Conservation (phyloP, 2,329 filamentous ascomycete species). For the Calcarisporium arbuscula region DNA sequence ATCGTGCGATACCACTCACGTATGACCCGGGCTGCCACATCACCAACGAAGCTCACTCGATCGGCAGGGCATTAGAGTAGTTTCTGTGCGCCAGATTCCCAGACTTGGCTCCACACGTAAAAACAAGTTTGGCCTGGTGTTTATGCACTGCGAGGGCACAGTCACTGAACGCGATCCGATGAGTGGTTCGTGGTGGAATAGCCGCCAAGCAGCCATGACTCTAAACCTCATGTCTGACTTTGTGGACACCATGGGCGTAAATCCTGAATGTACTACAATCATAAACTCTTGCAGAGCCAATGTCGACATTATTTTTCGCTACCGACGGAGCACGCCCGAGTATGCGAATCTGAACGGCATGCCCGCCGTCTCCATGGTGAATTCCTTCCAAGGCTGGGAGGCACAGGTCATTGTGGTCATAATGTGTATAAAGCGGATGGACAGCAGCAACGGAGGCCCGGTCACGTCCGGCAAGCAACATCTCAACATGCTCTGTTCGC, state of each 20-base stretch:
- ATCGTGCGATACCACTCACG: slow-evolving; percentile 7
- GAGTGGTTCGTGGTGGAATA: slow-evolving; percentile 9
- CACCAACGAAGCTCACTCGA: not conserved
- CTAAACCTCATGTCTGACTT: slow-evolving; percentile 13
- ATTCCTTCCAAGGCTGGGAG: slow-evolving; percentile 18
- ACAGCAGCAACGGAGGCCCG: too few relatives aligned
- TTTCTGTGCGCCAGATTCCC: slow-evolving; percentile 4
- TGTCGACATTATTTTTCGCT: slow-evolving; percentile 5
- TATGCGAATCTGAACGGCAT: slow-evolving; percentile 10
- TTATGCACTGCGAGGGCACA: slow-evolving; percentile 13
- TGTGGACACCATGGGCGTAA: slow-evolving; percentile 3
- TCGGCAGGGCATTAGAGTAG: slow-evolving; percentile 1
- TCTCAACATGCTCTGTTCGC: too few relatives aligned
- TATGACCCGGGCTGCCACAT: slow-evolving; percentile 7
- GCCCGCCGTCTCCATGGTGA: slow-evolving; percentile 8
- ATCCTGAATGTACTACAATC: slow-evolving; percentile 9
- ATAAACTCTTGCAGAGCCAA: slow-evolving; percentile 14
- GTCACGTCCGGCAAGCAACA: too few relatives aligned
- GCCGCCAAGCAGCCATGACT: slow-evolving; percentile 12
- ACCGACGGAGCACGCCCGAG: slow-evolving; percentile 2
- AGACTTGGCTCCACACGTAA: not conserved
- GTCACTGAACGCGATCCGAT: not conserved
- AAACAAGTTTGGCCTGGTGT: slow-evolving; percentile 9
- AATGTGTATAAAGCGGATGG: too few relatives aligned
- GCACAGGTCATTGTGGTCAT: slow-evolving; percentile 14